A percentile compares a stretch with the other conserved stretches of the same genome.
Evolutionary conservation across 2,329 filamentous ascomycete species (phyloP).

Genomic region (Phyllosticta citribraziliensis): DNA sequence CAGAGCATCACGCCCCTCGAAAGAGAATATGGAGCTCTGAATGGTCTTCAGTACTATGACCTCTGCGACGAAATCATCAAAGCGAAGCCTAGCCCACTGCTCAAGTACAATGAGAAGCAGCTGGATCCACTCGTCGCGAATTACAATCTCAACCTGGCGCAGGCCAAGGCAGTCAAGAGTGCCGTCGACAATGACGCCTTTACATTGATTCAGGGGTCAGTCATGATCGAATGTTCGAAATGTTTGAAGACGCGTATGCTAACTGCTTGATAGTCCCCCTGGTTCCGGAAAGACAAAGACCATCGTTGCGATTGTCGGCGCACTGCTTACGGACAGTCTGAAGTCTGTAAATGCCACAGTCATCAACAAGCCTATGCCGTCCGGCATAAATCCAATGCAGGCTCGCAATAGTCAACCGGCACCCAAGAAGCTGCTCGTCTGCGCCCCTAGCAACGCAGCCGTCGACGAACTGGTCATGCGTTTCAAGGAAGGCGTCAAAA

Average conservation of each 20-base stretch:
- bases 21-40: slow-evolving; percentile 85
- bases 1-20: slow-evolving; percentile 92
- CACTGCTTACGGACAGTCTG: slow-evolving; percentile 57
- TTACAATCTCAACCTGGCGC: slow-evolving; percentile 78
- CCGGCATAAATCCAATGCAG: slow-evolving; percentile 17
- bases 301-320: slow-evolving; percentile 90
- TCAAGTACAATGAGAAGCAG: slow-evolving; percentile 68
- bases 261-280: slow-evolving; percentile 52
- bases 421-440: slow-evolving; percentile 83
- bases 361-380: slow-evolving; percentile 26
- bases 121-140: slow-evolving; percentile 60
- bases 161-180: slow-evolving; percentile 84
- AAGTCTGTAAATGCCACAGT: slow-evolving; percentile 38
- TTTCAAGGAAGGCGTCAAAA: slow-evolving; percentile 78
- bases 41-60: slow-evolving; percentile 90
- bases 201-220: slow-evolving; percentile 80
- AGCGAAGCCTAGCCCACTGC: slow-evolving; percentile 80
- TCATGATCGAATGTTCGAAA: slow-evolving; percentile 1
- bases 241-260: slow-evolving; percentile 17
- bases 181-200: slow-evolving; percentile 95
- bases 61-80: slow-evolving; percentile 84
- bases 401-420: slow-evolving; percentile 22
- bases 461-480: slow-evolving; percentile 93
- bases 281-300: slow-evolving; percentile 98
- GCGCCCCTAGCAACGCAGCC: slow-evolving; percentile 95